Evolutionary conservation across 495 filamentous ascomycete species (phyloP).

Genomic region (Cairneyella variabilis): DNA sequence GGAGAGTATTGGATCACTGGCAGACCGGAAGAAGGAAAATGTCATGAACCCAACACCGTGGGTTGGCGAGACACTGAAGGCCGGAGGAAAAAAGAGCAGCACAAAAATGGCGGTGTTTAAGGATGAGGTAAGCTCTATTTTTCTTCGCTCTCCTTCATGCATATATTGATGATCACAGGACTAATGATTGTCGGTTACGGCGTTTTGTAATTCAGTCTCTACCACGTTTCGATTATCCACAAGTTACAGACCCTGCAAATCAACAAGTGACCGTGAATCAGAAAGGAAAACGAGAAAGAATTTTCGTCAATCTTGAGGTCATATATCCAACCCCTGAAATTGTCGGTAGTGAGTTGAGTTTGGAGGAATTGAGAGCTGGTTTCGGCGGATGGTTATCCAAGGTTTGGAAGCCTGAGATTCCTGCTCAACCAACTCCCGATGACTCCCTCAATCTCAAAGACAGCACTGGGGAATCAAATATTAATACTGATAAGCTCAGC

Average conservation of each 20-base stretch:
- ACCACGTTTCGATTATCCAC: conserved; percentile 35
- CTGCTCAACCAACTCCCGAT: conserved; percentile 65
- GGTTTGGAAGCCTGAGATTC: conserved; percentile 57
- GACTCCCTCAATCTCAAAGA: conserved; percentile 67
- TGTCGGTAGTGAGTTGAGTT: conserved; percentile 67
- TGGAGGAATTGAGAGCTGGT: conserved; percentile 85
- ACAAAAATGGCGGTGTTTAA: conserved; percentile 91
- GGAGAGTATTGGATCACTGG: conserved; percentile 84
- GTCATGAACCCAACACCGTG: conserved; percentile 81
- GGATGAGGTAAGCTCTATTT: conserved; percentile 76
- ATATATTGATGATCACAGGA: conserved; percentile 93
- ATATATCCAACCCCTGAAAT: conserved; percentile 76
- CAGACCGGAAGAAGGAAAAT: conserved; percentile 93
- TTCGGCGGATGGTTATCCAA: conserved; percentile 72
- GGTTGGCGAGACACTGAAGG: conserved; percentile 87
- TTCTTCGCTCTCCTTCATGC: conserved; percentile 38
- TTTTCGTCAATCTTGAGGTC: conserved; percentile 79
- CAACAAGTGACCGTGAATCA: conserved; percentile 74
- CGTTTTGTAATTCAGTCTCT: conserved; percentile 55
- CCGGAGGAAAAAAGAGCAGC: conserved; percentile 68
- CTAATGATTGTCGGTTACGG: conserved; percentile 72
- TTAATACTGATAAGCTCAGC: conserved; percentile 7
- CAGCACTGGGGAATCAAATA: conserved; percentile 25
- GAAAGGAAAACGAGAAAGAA: conserved; percentile 72
- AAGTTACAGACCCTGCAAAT: conserved; percentile 45